phyloP scores from a whole-genome alignment of 1,139 yeast species.

The Blastobotrys capitulatus region DNA sequence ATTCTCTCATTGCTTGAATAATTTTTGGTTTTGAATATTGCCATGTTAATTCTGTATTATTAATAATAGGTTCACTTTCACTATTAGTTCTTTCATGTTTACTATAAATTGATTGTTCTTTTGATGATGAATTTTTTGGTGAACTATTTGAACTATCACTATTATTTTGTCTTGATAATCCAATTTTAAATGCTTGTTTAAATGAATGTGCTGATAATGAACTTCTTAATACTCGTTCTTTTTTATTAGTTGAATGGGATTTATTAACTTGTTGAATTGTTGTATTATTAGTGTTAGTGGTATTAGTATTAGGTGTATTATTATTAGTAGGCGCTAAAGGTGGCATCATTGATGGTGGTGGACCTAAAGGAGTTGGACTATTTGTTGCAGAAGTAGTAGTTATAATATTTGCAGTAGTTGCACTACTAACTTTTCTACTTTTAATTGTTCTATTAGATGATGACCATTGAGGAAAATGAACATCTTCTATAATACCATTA shows the following conservation, averaged over 20 bases:
- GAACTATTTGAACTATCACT: not conserved
- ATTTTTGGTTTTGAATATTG: conserved; percentile 5
- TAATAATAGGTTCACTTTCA: not conserved
- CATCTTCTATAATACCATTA: conserved; percentile 11
- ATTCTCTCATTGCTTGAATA: conserved; percentile 19
- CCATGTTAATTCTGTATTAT: conserved; percentile 3
- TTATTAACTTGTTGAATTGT: not conserved
- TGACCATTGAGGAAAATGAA: not conserved
- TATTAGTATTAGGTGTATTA: not conserved
- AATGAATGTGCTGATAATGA: conserved; percentile 14
- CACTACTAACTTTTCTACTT: not conserved
- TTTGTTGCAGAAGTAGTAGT: not conserved
- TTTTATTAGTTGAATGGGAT: not conserved
- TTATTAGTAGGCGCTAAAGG: not conserved
- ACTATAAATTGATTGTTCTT: not conserved
- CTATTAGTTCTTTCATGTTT: not conserved
- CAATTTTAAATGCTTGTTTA: conserved; percentile 13
- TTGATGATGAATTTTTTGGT: not conserved
- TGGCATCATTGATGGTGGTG: not conserved
- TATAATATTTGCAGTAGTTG: conserved; percentile 2
- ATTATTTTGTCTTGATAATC: conserved; percentile 1
- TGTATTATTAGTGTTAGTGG: not conserved
- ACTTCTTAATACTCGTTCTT: conserved; percentile 11
- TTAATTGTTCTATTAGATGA: not conserved
- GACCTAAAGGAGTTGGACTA: not conserved